Evolutionary conservation across 257 asterid species (phyloP), one percentile per base, ranked within the genome.

Genomic region (Nicotiana tomentosiformis): DNA sequence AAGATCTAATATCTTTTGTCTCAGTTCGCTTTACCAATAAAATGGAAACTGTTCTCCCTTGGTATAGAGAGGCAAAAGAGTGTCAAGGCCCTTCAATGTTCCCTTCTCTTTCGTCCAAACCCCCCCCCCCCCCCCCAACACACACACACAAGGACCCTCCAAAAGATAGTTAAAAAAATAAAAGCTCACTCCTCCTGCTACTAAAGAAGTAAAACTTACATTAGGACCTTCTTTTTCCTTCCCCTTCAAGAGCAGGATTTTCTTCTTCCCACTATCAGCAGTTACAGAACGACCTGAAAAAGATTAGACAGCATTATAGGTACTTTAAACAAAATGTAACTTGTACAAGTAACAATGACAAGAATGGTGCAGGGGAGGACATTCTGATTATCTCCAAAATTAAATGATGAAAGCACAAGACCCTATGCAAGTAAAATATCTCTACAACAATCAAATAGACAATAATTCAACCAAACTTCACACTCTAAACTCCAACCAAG

Each of bases 181-280:
- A 69, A 35, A 20, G 16, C 7, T 67, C 77, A 7, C 49, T 33
- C 76, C n/a, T 69, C 1, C 33, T 69, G 33, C 33, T 32, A 39
- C 57, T 10, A 69, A 39, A 37, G 57, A 69, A 37, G 57, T 39
- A 69, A 61, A 81, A 84, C 97, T 91, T 87, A 94, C 98, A 77
- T 80, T 78, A 82, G 91, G 87, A 87, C 90, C 84, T 89, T 92
- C 97, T 83, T 89, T 94, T 86, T 92, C 97, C 90, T 91, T 92
- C 83, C 96, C 97, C 89, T 92, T 94, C 88, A 92, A 83, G 81
- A 94, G 97, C 86, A 92, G 82, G 85, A 94, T 87, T 88, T 89
- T 93, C 94, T 90, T 91, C 94, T 90, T 94, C 86, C 95, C 96
- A 77, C 78, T 65, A 80, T 86, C 94, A 82, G 86, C 65, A 70